These are phyloP conservation scores for Coemansia brasiliensis DNA, from an alignment of 192 early-diverging fungal genomes.

Conservation along the genomic window DNA sequence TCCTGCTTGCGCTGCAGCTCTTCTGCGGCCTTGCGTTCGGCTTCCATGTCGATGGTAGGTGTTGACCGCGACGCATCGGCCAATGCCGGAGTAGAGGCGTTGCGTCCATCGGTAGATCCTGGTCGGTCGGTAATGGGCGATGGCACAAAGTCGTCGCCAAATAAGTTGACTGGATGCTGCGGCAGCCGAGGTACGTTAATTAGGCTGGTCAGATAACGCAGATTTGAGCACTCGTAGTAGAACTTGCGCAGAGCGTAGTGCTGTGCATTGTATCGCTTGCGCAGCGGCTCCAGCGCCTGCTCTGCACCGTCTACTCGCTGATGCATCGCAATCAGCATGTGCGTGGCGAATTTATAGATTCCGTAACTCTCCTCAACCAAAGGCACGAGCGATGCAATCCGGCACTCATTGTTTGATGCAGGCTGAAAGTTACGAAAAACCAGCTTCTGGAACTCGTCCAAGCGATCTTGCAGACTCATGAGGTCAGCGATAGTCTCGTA, in stretches of 20 bases:
- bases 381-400: conserved; percentile 94
- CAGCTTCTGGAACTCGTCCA: conserved; percentile 88
- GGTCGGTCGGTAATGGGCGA: conserved; percentile 63
- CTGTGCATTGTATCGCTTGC: conserved; percentile 79
- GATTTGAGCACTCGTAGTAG: conserved; percentile 86
- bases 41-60: conserved; percentile 65
- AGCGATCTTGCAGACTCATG: conserved; percentile 86
- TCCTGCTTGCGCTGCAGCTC: conserved; percentile 66
- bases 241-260: conserved; percentile 88
- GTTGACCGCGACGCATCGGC: conserved; percentile 51
- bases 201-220: conserved; percentile 91
- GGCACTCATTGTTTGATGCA: conserved; percentile 88
- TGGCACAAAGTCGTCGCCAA: conserved; percentile 64
- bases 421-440: conserved; percentile 83
- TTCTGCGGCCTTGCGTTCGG: conserved; percentile 60
- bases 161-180: conserved; percentile 79
- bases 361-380: conserved; percentile 93
- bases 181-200: conserved; percentile 86
- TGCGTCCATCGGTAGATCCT: conserved; percentile 18
- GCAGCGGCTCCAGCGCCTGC: conserved; percentile 85
- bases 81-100: conserved; percentile 44
- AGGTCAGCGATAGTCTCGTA: conserved; percentile 97
- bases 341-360: conserved; percentile 94
- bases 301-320: conserved; percentile 59
- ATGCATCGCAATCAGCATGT: conserved; percentile 97